A percentile compares a stretch with the other conserved stretches of the same genome.
Evolutionary conservation across 176 grass and related monocot species (phyloP).

Genomic region (Bolboschoenus planiculmis): DNA sequence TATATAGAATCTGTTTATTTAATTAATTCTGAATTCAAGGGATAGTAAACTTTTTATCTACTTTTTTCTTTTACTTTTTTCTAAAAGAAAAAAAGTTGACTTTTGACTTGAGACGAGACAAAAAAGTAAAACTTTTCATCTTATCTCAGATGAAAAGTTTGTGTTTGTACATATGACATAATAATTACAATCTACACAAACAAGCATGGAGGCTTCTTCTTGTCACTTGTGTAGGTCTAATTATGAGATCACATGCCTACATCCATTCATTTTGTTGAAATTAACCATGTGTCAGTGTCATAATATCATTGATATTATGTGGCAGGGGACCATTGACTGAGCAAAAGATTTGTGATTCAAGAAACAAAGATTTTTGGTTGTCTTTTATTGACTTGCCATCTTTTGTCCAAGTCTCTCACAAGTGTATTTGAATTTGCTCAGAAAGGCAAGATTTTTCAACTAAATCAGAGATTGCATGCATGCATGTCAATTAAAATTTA

Average conservation of each 20-base stretch:
- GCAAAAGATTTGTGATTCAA: conserved; percentile 11
- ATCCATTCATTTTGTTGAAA: neutral
- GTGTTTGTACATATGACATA: neutral
- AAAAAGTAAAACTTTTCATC: neutral
- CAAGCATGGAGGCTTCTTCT: neutral
- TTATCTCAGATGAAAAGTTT: neutral
- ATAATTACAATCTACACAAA: neutral
- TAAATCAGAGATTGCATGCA: no score
- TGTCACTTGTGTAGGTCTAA: conserved; percentile 1
- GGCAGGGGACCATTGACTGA: neutral
- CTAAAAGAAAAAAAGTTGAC: neutral
- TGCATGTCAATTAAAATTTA: neutral
- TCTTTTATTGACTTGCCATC: neutral
- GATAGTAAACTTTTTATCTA: neutral
- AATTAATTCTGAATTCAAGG: no score
- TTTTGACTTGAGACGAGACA: neutral
- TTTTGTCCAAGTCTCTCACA: neutral
- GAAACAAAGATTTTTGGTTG: conserved; percentile 2
- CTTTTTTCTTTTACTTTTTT: neutral
- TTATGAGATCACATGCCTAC: neutral
- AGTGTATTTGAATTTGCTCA: neutral
- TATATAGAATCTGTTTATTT: neutral
- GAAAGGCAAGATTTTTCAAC: neutral
- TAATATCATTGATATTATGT: no score
- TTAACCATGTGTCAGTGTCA: neutral